phyloP scores from a whole-genome alignment of 805 yeast species.

The Starmera pachycereana region DNA sequence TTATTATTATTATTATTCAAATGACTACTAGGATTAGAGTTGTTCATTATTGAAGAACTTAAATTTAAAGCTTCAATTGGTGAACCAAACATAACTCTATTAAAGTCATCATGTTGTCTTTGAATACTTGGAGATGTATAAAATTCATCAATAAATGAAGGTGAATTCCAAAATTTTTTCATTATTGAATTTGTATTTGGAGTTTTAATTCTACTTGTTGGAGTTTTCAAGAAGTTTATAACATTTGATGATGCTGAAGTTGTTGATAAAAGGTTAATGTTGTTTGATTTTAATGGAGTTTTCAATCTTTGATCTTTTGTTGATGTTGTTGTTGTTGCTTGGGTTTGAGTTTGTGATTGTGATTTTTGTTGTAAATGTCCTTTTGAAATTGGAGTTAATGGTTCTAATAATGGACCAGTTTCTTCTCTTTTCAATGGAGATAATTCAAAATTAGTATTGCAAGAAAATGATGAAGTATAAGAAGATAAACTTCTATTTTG shows the following conservation, averaged over 20 bases:
- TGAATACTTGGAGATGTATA: slow-evolving; percentile 39
- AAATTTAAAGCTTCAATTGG: slow-evolving; percentile 16
- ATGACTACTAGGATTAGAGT: neutral
- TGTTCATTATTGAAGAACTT: too few relatives aligned
- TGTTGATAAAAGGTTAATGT: slow-evolving; percentile 3
- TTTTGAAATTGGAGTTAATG: slow-evolving; percentile 42
- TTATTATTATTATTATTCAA: neutral
- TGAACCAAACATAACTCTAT: slow-evolving; percentile 24
- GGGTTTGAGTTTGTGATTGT: neutral
- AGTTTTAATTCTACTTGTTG: slow-evolving; percentile 18
- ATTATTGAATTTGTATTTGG: slow-evolving; percentile 28
- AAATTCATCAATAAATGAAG: slow-evolving; percentile 57
- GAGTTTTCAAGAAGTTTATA: slow-evolving; percentile 19
- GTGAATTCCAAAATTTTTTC: slow-evolving; percentile 54
- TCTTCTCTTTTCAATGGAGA: slow-evolving; percentile 49
- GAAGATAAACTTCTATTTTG: slow-evolving; percentile 21
- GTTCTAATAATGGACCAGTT: slow-evolving; percentile 58
- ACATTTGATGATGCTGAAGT: slow-evolving; percentile 8
- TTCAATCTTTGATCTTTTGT: slow-evolving; percentile 24
- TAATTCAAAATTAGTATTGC: slow-evolving; percentile 52
- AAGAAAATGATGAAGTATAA: slow-evolving; percentile 57
- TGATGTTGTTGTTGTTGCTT: neutral
- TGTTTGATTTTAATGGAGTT: slow-evolving; percentile 24
- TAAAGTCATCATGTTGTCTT: slow-evolving; percentile 17
- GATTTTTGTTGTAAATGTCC: neutral